These are phyloP conservation scores for Adansonia madagascariensis DNA, from an alignment of 441 rosid species.

Conservation along the genomic window DNA sequence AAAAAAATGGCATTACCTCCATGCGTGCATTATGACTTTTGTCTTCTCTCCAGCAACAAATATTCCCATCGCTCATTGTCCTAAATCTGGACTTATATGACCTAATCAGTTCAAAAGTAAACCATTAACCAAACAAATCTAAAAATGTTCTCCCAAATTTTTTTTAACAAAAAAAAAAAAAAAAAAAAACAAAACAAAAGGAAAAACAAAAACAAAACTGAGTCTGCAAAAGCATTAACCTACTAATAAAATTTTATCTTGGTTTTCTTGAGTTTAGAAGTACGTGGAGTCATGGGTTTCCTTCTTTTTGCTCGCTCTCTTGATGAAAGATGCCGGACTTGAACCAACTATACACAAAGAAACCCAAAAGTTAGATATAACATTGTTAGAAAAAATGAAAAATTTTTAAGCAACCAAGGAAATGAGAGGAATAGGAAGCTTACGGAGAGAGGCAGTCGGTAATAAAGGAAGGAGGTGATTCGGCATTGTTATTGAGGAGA, in stretches of 20 bases:
- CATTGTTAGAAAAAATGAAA: neutral
- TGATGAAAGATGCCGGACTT: slow-evolving; percentile 76
- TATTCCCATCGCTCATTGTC: slow-evolving; percentile 72
- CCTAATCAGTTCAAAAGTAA: slow-evolving; percentile 42
- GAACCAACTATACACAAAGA: slow-evolving; percentile 48
- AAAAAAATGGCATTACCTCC: slow-evolving; percentile 52
- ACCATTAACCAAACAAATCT: slow-evolving; percentile 24
- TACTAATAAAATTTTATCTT: slow-evolving; percentile 91
- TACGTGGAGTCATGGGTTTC: slow-evolving; percentile 82
- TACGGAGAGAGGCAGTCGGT: slow-evolving; percentile 46
- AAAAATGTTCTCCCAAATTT: neutral
- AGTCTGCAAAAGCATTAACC: slow-evolving; percentile 33
- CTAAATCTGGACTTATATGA: slow-evolving; percentile 83
- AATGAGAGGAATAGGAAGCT: slow-evolving; percentile 26
- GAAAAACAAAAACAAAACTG: neutral
- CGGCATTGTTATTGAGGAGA: slow-evolving; percentile 26
- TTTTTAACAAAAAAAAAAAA: no score
- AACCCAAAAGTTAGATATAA: neutral
- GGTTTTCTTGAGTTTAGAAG: slow-evolving; percentile 77
- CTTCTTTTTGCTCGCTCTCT: slow-evolving; percentile 77
- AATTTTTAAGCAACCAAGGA: neutral
- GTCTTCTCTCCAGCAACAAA: slow-evolving; percentile 94
- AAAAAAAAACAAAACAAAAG: no score
- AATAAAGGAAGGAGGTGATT: slow-evolving; percentile 34
- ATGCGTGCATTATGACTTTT: slow-evolving; percentile 91